Evolutionary conservation across 495 filamentous ascomycete species (phyloP), one percentile per base, ranked within the genome.

Genomic region (Penicillium cataractarum): DNA sequence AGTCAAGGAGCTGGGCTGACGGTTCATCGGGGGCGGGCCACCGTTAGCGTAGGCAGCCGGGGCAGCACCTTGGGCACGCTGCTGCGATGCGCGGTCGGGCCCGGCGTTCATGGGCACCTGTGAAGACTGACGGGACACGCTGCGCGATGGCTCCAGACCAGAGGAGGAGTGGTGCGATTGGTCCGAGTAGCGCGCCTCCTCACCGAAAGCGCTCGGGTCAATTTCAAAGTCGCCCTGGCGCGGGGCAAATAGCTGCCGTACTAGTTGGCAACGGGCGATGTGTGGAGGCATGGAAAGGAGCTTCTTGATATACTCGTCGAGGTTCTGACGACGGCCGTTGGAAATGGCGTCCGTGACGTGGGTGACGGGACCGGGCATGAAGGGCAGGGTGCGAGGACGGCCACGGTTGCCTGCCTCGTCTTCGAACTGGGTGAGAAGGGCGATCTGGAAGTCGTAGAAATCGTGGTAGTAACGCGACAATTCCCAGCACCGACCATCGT

Each of bases 391-490:
- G 32, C 95, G 87, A 56, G 89, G 86, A 65, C 88, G 87, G 42
- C 86, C 85, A 52, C 86, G 87, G 56, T 90, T 90, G 24, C 95
- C 94, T 29, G 95, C 93, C 71, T 98, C 96, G 17, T 91, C 87
- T 37, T 95, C 94, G 71, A 97, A 98, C 66, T 96, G 92, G 42
- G 92, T 93, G 48, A 99, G 82, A 6, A 99, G 89, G 19, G 91
- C 89, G 72, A 98, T 98, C 74, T 99, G 95, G 76, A 98, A 96
- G 71, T 98, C 95, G 75, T 98, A 99, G 72, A 99, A 99, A 73
- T 99, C 96, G 71, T 97, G 92, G 70, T 99, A 99, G 69, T 93
- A 95, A 52, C 95, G 86, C 53, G 91, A 92, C 46, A 99, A 78
- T 71, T 96, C 92, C 93, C 94, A 98, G 67, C 90, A 88, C 48